These are phyloP conservation scores for Groenewaldozyma auringiensis DNA, from an alignment of 1,139 yeast genomes.

Conservation along the genomic window DNA sequence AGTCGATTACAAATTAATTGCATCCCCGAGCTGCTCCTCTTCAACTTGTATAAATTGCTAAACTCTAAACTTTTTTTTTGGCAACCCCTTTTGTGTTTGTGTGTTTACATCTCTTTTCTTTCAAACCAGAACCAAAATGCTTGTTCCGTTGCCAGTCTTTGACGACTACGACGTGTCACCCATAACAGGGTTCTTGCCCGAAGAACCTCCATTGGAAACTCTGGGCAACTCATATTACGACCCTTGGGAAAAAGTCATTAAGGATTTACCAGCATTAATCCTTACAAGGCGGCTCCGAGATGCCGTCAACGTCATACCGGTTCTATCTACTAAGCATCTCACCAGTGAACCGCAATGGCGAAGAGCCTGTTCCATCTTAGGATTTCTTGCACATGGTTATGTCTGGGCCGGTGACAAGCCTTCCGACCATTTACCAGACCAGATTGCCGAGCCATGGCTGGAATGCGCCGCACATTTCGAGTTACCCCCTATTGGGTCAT, in stretches of 20 bases:
- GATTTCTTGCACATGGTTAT: conserved; percentile 80
- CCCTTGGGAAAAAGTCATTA: conserved; percentile 71
- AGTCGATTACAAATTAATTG: too few species aligned
- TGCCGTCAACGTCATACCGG: conserved; percentile 53
- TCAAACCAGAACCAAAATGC: conserved; percentile 15
- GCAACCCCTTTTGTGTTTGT: too few species aligned
- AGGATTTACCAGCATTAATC: conserved; percentile 63
- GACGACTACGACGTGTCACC: conserved; percentile 65
- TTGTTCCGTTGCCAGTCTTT: conserved; percentile 37
- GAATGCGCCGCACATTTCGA: conserved; percentile 51
- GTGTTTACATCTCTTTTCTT: too few species aligned
- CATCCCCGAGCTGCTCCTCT: too few species aligned
- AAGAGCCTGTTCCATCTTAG: conserved; percentile 71
- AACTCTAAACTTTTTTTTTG: too few species aligned
- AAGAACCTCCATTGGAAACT: conserved; percentile 49
- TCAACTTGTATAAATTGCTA: too few species aligned
- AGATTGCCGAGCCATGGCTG: conserved; percentile 64
- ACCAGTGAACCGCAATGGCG: conserved; percentile 46
- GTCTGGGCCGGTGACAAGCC: conserved; percentile 71
- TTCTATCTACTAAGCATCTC: conserved; percentile 42
- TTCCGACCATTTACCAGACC: conserved; percentile 55
- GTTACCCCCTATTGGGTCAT: conserved; percentile 81
- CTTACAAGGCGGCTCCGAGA: conserved; percentile 55
- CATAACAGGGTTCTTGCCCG: conserved; percentile 71
- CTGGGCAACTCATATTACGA: conserved; percentile 56